Conservation (phyloP, 257 asterid species). For the Gentiana straminea region DNA sequence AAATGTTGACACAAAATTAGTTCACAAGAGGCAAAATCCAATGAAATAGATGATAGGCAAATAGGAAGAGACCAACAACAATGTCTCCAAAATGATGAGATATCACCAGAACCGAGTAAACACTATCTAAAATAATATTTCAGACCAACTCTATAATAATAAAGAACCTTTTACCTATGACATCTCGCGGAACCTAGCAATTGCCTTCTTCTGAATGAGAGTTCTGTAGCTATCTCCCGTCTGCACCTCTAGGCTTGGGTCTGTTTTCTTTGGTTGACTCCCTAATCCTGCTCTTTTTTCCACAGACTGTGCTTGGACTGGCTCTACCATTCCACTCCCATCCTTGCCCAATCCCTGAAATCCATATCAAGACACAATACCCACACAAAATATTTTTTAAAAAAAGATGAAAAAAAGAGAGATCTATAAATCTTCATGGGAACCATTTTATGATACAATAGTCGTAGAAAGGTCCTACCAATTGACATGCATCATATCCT, state of each 20-base stretch:
- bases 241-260: constrained; percentile 79
- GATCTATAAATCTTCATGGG: neutral
- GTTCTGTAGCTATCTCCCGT: constrained; percentile 96
- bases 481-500: too few species aligned
- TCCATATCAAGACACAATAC: constrained; percentile 24
- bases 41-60: too few species aligned
- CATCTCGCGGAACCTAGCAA: constrained; percentile 95
- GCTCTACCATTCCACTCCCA: constrained; percentile 95
- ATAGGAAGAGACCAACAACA: too few species aligned
- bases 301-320: constrained; percentile 67
- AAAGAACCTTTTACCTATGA: constrained; percentile 16
- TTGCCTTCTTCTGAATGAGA: constrained; percentile 94
- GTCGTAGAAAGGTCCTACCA: too few species aligned
- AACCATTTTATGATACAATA: neutral
- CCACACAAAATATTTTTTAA: constrained; percentile 29
- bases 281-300: constrained; percentile 90
- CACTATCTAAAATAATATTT: too few species aligned
- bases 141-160: too few species aligned
- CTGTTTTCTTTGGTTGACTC: constrained; percentile 74
- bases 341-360: constrained; percentile 88
- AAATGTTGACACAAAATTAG: too few species aligned
- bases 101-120: too few species aligned
- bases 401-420: constrained; percentile 22
- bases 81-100: too few species aligned
- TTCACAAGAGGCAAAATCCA: too few species aligned